These are phyloP conservation scores for Rubus idaeus DNA, from an alignment of 306 rosid genomes.

Conservation along the genomic window DNA sequence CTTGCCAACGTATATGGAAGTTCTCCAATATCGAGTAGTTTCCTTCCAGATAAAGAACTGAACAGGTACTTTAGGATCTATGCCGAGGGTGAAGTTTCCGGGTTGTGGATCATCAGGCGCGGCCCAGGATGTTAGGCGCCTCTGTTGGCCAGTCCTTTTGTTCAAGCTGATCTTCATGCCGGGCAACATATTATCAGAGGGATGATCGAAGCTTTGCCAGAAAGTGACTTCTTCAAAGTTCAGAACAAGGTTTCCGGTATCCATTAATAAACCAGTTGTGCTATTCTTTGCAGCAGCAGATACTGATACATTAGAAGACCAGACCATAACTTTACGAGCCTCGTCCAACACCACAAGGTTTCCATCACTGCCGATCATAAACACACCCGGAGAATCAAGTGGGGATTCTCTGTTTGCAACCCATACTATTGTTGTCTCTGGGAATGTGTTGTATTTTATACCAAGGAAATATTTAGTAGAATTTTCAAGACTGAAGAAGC, in stretches of 20 bases:
- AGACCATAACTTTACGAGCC: background rate
- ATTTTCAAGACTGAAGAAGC: constrained; percentile 56
- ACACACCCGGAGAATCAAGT: constrained; percentile 25
- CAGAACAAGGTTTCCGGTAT: constrained; percentile 24
- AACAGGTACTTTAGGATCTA: background rate
- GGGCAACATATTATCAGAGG: constrained; percentile 32
- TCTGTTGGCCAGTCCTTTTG: background rate
- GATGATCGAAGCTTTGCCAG: constrained; percentile 58
- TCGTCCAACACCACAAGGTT: constrained; percentile 18
- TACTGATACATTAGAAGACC: constrained; percentile 21
- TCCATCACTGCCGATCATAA: constrained; percentile 8
- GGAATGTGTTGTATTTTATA: constrained; percentile 5
- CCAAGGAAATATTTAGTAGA: constrained; percentile 58
- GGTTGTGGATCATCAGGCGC: background rate
- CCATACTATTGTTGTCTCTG: constrained; percentile 38
- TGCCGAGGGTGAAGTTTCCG: background rate
- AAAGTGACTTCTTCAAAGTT: background rate
- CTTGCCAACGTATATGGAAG: background rate
- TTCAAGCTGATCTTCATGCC: constrained; percentile 24
- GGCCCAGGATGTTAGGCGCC: constrained; percentile 3
- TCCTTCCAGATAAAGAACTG: background rate
- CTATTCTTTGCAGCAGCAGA: background rate
- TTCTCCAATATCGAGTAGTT: background rate
- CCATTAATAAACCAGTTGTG: background rate
- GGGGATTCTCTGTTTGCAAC: constrained; percentile 60